Percentiles rank a stretch among this genome's conserved stretches.
Conservation (phyloP, 805 yeast genomes). For the Myxozyma monticola region DNA sequence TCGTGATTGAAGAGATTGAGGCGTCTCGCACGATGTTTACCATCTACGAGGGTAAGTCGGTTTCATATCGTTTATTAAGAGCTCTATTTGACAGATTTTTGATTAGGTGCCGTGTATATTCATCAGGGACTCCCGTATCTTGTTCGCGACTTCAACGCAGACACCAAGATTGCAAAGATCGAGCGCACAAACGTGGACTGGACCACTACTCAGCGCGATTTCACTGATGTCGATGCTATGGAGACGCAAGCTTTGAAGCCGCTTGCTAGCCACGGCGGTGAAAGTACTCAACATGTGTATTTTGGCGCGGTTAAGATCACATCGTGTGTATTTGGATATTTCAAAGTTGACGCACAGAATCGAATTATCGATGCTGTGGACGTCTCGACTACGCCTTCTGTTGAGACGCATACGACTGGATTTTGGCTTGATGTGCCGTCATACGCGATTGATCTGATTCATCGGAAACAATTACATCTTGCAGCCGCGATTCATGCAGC, state of each 20-base stretch:
- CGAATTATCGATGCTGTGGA: slow-evolving; percentile 92
- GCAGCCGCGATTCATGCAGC: slow-evolving; percentile 98
- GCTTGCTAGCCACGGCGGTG: not conserved
- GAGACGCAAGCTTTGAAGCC: slow-evolving; percentile 34
- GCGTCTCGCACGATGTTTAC: slow-evolving; percentile 88
- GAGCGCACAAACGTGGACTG: slow-evolving; percentile 90
- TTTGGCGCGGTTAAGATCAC: slow-evolving; percentile 75
- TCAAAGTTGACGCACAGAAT: slow-evolving; percentile 73
- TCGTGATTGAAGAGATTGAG: slow-evolving; percentile 85
- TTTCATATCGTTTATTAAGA: slow-evolving; percentile 36
- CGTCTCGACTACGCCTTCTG: slow-evolving; percentile 79
- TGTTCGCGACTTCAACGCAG: slow-evolving; percentile 78
- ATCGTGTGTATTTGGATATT: slow-evolving; percentile 85
- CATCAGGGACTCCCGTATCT: slow-evolving; percentile 92
- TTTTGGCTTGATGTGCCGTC: slow-evolving; percentile 87
- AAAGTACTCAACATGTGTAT: slow-evolving; percentile 46
- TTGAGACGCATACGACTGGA: slow-evolving; percentile 67
- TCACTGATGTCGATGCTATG: slow-evolving; percentile 85
- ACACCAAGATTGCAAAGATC: slow-evolving; percentile 79
- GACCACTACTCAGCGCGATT: slow-evolving; percentile 90
- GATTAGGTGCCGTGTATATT: slow-evolving; percentile 80
- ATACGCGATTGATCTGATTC: slow-evolving; percentile 58
- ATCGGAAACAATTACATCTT: slow-evolving; percentile 57
- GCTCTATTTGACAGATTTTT: not conserved
- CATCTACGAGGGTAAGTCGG: slow-evolving; percentile 53